Evolutionary conservation across 305 asterid genomes (phyloP), one percentile per base, ranked within the genome.

Genomic region (Ilex paraguariensis): DNA sequence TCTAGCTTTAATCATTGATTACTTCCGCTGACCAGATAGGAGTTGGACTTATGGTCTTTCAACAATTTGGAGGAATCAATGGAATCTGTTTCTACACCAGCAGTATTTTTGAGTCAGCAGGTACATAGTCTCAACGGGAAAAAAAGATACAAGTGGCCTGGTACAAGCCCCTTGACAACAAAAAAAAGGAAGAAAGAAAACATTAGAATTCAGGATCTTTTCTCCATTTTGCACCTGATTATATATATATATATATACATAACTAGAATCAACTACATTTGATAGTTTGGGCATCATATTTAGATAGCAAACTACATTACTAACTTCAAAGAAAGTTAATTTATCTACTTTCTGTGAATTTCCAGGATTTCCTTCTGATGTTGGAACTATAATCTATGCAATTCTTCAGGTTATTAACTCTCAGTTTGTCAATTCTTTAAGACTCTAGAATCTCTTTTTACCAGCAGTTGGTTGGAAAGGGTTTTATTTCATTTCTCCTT

Each of bases 21-120:
- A 56, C 6, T 31, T 56, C 3, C 12, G 16, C 15, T 66, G 60
- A 17, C 31, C 83, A 93, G 99, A 85, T 93, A 54, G 99, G 96
- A 73, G 88, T 93, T n/a, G 99, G 99, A 12, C 91, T 93, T 17
- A 93, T 93, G 96, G 87, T 90, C 40, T 81, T 82, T 71, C 99
- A 93, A 71, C 99, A 93, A 63, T 81, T 93, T 65, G 97, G 97
- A 63, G 97, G 99, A 65, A 93, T 90, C 66, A 93, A 90, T 71
- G 97, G 99, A 70, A 57, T 93, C 40, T 81, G 91, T 74, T 93
- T 90, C 82, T 93, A 93, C 77, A 81, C 95, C 11, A 85, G 95
- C 77, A 90, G 96, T 56, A 90, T 93, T 69, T 93, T 93, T 63
- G 96, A 90, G 70, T 64, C 95, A 30, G 61, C 99, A 57, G 97